Base-by-base conservation (phyloP, 73 alveolate species). In the Urostyla sp. region DNA sequence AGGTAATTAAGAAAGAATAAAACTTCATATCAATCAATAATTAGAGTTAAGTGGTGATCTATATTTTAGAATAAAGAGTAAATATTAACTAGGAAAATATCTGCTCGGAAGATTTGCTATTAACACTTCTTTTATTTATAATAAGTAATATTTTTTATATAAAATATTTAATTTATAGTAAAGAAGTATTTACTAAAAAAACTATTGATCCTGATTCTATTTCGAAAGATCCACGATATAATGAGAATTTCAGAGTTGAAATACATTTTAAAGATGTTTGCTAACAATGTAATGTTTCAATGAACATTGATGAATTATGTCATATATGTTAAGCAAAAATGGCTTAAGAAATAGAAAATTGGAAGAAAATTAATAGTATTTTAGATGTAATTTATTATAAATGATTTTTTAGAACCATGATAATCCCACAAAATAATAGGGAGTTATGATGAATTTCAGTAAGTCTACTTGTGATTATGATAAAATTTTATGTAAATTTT, bases 101-200 rank as follows among this genome's bases (percentile, higher is more conserved):
- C 32, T 73, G 15, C 51, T 73, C 52, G 51, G 86, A 45, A 51
- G 86, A 53, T 73, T 73, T 54, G 86, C 86, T 13, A 35, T 73
- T 11, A 52, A 73, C 26, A 48, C 86, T 7, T 48, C 86, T 23
- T 73, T 45, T 28, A 20, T 69, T 48, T 3, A 24, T 6, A 72
- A 48, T 10, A 69, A 69, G 84, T 69, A 69, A 48, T 16, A 20
- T 69, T 7, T 6, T 24, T 24, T 13, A 16, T 48, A 8, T 11
- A 10, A 30, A 43, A 28, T 18, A 8, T 20, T 35, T n/a, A 16
- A n/a, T 6, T 6, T 16, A n/a, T 58, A 75, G 67, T 45, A 10
- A 36, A n/a, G 21, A 53, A 26, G 54, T n/a, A 4, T 37, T 73
- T n/a, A 38, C 51, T 11, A 75, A 40, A 35, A 23, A 57, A 26